Percentiles rank a stretch among this genome's conserved stretches.
Evolutionary conservation across 1,284 basidiomycete genomes (phyloP).

Genomic region (Exobasidium cylindrosporum): DNA sequence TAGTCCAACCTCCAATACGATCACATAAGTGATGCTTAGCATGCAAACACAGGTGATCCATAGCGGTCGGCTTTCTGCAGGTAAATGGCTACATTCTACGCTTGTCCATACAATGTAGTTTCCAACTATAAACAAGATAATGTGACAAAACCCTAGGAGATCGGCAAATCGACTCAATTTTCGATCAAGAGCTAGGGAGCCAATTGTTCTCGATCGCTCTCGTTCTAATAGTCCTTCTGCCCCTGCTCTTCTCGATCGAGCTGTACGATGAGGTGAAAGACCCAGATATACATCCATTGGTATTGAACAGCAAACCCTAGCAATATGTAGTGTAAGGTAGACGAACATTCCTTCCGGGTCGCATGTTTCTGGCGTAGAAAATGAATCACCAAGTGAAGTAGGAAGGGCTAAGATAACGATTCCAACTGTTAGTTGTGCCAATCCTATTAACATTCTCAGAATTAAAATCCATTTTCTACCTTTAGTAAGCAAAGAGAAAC

Average conservation of each 20-base stretch:
- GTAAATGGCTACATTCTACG: constrained; percentile 33
- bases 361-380: constrained; percentile 8
- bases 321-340: constrained; percentile 36
- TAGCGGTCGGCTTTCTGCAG: constrained; percentile 35
- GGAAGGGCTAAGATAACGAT: constrained; percentile 19
- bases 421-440: constrained; percentile 21
- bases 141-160: constrained; percentile 30
- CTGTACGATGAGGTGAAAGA: constrained; percentile 36
- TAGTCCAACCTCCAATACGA: constrained; percentile 38
- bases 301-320: constrained; percentile 28
- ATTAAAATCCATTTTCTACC: constrained; percentile 26
- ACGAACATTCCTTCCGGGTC: constrained; percentile 31
- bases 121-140: constrained; percentile 42
- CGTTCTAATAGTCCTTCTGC: constrained; percentile 28
- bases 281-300: constrained; percentile 43
- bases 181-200: constrained; percentile 30
- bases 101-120: constrained; percentile 42
- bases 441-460: constrained; percentile 19
- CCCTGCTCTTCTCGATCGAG: constrained; percentile 24
- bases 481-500: constrained; percentile 25
- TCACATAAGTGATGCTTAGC: constrained; percentile 36
- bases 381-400: constrained; percentile 15
- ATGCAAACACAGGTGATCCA: constrained; percentile 34
- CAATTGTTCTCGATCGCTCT: constrained; percentile 32
- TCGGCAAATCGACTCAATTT: constrained; percentile 31